These are phyloP conservation scores for Xylariaceae sp. DNA, from an alignment of 2,329 filamentous ascomycete genomes.

Conservation along the genomic window DNA sequence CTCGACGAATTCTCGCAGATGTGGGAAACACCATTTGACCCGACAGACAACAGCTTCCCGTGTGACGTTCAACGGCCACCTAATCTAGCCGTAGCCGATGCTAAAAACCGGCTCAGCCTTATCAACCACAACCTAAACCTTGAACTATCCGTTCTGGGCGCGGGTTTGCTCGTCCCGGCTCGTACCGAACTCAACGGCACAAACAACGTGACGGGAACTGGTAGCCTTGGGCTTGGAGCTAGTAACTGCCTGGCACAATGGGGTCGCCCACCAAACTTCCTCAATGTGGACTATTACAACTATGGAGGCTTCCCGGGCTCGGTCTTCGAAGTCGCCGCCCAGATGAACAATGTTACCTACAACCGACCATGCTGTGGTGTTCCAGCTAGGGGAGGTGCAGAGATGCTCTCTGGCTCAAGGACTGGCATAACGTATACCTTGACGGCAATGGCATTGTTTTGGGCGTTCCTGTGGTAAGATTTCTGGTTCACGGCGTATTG, in stretches of 20 bases:
- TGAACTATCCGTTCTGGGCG: conserved; percentile 70
- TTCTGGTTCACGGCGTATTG: background rate
- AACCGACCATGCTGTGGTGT: conserved; percentile 64
- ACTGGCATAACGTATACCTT: conserved; percentile 24
- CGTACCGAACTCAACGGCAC: conserved; percentile 73
- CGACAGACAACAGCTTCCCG: conserved; percentile 68
- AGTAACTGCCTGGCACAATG: conserved; percentile 68
- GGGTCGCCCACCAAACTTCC: conserved; percentile 74
- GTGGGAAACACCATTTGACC: conserved; percentile 92
- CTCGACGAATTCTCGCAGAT: conserved; percentile 87
- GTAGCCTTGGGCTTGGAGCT: conserved; percentile 70
- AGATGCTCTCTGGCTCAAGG: background rate
- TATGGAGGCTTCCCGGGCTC: conserved; percentile 69
- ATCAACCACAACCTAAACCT: conserved; percentile 92
- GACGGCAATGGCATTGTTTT: conserved; percentile 24
- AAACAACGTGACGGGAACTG: conserved; percentile 69
- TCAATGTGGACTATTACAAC: conserved; percentile 89
- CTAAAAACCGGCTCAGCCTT: conserved; percentile 73
- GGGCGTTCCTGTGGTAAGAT: conserved; percentile 29
- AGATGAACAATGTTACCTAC: conserved; percentile 77
- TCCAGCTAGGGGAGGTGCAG: conserved; percentile 28
- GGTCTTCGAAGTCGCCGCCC: conserved; percentile 77
- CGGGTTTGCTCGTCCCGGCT: conserved; percentile 73
- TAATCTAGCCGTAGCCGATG: conserved; percentile 59
- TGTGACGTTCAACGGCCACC: conserved; percentile 82